These are phyloP conservation scores for Aureobasidium sp. DNA, from an alignment of 2,329 filamentous ascomycete species.

Conservation along the genomic window DNA sequence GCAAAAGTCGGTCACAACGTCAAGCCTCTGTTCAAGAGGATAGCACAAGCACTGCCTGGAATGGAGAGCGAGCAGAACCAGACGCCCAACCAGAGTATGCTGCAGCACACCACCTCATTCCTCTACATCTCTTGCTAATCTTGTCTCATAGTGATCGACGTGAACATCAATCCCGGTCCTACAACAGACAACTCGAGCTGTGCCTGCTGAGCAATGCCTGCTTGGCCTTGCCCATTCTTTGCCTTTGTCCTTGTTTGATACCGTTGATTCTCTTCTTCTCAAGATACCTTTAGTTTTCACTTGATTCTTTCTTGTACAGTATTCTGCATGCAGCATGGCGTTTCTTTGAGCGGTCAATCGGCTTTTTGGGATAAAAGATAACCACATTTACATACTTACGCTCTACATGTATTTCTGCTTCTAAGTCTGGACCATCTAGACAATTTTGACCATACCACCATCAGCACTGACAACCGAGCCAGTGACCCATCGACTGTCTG, in stretches of 20 bases:
- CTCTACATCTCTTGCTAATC: not conserved
- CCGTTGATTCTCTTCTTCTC: not conserved
- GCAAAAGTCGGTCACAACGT: constrained; percentile 98
- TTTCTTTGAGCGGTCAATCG: not conserved
- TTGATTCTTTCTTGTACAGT: constrained; percentile 9
- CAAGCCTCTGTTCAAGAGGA: constrained; percentile 93
- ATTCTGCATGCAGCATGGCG: constrained; percentile 12
- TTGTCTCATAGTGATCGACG: constrained; percentile 17
- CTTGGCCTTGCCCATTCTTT: not conserved
- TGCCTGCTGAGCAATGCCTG: constrained; percentile 16
- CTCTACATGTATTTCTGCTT: not conserved
- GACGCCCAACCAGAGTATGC: constrained; percentile 73
- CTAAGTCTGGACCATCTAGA: not conserved
- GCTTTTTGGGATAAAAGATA: constrained; percentile 8
- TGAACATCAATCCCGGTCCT: constrained; percentile 19
- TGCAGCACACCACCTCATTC: not conserved
- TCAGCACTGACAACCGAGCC: constrained; percentile 28
- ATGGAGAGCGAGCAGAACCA: constrained; percentile 89
- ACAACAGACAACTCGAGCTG: constrained; percentile 18
- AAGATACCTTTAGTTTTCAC: constrained; percentile 9
- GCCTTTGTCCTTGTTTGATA: not conserved
- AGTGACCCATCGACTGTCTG: constrained; percentile 25
- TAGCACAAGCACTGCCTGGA: constrained; percentile 92
- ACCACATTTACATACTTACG: not conserved
- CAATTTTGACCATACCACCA: constrained; percentile 16